Base-by-base conservation (phyloP, 2,329 filamentous ascomycete genomes). In the Pseudocercospora ulei region DNA sequence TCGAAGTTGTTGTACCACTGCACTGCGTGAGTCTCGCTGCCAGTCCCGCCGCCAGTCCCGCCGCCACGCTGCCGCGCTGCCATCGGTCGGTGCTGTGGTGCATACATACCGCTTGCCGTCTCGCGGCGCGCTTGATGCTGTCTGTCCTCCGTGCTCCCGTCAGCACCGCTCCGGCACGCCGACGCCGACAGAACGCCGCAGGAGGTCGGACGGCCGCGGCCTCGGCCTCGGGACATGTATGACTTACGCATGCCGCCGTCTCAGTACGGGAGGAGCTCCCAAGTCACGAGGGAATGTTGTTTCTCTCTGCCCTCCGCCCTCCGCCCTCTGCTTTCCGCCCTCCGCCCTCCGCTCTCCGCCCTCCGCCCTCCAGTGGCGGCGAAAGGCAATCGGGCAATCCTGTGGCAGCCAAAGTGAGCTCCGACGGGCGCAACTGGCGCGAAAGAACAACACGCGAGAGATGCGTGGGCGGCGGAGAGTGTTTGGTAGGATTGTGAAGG, bases 1-100 rank as follows among this genome's bases (percentile, higher is more conserved):
- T 46, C 14, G 14, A 35, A 36, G 35, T 52, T 47, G 37, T 45
- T 33, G 40, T 54, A 58, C 54, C 55, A 58, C 8, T 33, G 11
- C n/a, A 13, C 13, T 2, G 3, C 1, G 14, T 33, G n/a, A 33
- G 29, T 11, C 18, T 9, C 8, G n/a, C 17, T 22, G 9, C 6
- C 29, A 22, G 16, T 5, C 12, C 17, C 14, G 9, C 6, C 29
- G 13, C 9, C n/a, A 9, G 13, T 11, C 8, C n/a, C n/a, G n/a
- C n/a, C n/a, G n/a, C n/a, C n/a, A n/a, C n/a, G n/a, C n/a, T n/a
- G n/a, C n/a, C n/a, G 16, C 8, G n/a, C 17, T 22, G 9, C 6
- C 29, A 22, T 5, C n/a, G 16, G 13, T 11, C 8, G 13, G 22
- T 19, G 8, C n/a, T 5, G 11, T 16, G 26, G 14, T 13, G 18